Evolutionary conservation across 2,329 filamentous ascomycete genomes (phyloP), one percentile per base, ranked within the genome.

Genomic region (Colletotrichum horii): DNA sequence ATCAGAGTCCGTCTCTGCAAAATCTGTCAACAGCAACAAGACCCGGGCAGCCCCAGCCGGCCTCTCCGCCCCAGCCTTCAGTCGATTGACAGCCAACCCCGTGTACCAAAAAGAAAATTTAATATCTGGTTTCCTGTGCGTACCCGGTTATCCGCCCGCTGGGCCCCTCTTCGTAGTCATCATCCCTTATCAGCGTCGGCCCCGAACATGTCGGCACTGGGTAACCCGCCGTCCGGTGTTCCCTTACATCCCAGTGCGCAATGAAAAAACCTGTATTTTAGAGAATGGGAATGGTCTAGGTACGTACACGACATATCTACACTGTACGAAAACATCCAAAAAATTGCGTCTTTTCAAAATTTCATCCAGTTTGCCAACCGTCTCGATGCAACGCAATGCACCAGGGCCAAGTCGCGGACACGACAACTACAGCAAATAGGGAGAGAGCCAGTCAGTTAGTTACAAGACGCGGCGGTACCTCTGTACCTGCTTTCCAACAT

Each of bases 141-240:
- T 60, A 67, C 67, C 72, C 62, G 69, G 55, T 32, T 67, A 72
- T 43, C 69, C 62, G 62, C 52, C 24, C 48, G 60, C 55, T 48
- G 28, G 43, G 43, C 43, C 55, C 64, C 58, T 61, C 58, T 60
- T 61, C 36, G 68, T 75, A 71, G 60, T 61, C 52, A 67, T 71
- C 55, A 22, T 68, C 70, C 56, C 62, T 75, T 68, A 66, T 52
- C 71, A 71, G 56, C 43, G 34, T 52, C 70, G 36, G 58, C 71
- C 60, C 69, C 72, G 62, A 72, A 32, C 56, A 58, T 52, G 16
- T 72, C 32, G 43, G 69, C 73, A 72, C 62, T 58, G 43, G 62
- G 32, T 30, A 64, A 26, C 69, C 43, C 69, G 62, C 62, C 38
- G 62, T 55, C 28, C 26, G 71, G 26, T 55, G 16, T 72, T 36